Percentiles rank a stretch among this genome's conserved stretches.
These are phyloP conservation scores for Candida bentonensis DNA, from an alignment of 805 yeast genomes.

Conservation along the genomic window DNA sequence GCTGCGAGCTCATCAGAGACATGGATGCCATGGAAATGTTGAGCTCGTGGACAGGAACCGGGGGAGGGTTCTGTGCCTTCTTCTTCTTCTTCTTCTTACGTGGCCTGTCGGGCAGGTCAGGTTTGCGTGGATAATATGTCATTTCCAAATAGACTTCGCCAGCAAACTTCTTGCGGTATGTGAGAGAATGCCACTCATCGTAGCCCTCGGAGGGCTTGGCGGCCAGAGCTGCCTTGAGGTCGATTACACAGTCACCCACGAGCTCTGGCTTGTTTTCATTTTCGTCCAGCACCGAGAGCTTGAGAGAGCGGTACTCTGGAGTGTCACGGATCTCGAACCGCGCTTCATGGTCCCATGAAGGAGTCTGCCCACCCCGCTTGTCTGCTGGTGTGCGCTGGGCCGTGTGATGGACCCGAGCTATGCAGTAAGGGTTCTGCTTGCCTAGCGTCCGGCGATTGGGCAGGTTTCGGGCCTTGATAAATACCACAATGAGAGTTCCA, in stretches of 20 bases:
- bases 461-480: conserved; percentile 68
- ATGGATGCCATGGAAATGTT: not conserved
- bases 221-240: conserved; percentile 56
- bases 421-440: conserved; percentile 86
- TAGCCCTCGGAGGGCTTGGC: conserved; percentile 59
- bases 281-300: conserved; percentile 70
- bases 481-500: conserved; percentile 58
- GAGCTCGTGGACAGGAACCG: conserved; percentile 1
- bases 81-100: conserved; percentile 5
- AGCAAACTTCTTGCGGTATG: conserved; percentile 57
- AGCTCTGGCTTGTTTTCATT: conserved; percentile 65
- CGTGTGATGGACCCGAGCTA: conserved; percentile 65
- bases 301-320: conserved; percentile 38
- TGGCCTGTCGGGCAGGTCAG: conserved; percentile 8
- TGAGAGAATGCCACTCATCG: conserved; percentile 72
- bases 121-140: conserved; percentile 63
- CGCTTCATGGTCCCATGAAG: conserved; percentile 47
- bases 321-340: conserved; percentile 18
- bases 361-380: conserved; percentile 87
- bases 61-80: conserved; percentile 1
- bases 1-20: not conserved
- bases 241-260: conserved; percentile 70
- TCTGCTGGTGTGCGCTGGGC: conserved; percentile 70
- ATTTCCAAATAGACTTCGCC: conserved; percentile 83
- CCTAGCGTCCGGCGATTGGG: conserved; percentile 79